These are phyloP conservation scores for Hanseniaspora valbyensis DNA, from an alignment of 805 yeast species.

Conservation along the genomic window DNA sequence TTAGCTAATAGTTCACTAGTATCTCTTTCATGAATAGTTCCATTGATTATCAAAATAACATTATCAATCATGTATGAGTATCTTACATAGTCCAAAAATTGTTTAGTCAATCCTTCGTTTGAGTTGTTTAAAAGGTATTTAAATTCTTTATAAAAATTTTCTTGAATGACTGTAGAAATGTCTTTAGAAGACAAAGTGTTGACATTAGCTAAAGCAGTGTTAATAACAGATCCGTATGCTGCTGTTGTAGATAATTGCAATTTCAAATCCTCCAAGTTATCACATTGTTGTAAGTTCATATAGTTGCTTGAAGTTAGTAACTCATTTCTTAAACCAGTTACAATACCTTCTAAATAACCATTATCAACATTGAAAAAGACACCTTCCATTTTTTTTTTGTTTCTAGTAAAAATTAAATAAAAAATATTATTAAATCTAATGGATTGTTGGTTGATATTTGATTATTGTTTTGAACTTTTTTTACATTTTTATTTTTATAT, in stretches of 20 bases:
- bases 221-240: constrained; percentile 70
- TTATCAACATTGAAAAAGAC: constrained; percentile 77
- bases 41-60: constrained; percentile 90
- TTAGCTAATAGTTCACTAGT: constrained; percentile 75
- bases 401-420: too few relatives aligned
- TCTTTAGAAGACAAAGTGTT: constrained; percentile 58
- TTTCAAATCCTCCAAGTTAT: constrained; percentile 83
- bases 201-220: constrained; percentile 66
- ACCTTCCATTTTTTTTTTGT: constrained; percentile 73
- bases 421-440: neutral
- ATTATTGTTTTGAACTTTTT: too few relatives aligned
- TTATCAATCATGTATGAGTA: constrained; percentile 98
- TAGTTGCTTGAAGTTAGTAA: constrained; percentile 69
- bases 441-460: too few relatives aligned
- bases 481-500: too few relatives aligned
- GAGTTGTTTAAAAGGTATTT: constrained; percentile 77
- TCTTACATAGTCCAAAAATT: constrained; percentile 82
- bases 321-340: constrained; percentile 87
- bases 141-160: constrained; percentile 72
- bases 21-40: constrained; percentile 92
- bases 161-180: constrained; percentile 42
- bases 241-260: constrained; percentile 92
- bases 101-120: constrained; percentile 55
- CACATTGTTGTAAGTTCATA: constrained; percentile 90
- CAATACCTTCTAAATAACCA: constrained; percentile 90